These are phyloP conservation scores for Boletus holoroseus DNA, from an alignment of 1,284 basidiomycete species.

Conservation along the genomic window DNA sequence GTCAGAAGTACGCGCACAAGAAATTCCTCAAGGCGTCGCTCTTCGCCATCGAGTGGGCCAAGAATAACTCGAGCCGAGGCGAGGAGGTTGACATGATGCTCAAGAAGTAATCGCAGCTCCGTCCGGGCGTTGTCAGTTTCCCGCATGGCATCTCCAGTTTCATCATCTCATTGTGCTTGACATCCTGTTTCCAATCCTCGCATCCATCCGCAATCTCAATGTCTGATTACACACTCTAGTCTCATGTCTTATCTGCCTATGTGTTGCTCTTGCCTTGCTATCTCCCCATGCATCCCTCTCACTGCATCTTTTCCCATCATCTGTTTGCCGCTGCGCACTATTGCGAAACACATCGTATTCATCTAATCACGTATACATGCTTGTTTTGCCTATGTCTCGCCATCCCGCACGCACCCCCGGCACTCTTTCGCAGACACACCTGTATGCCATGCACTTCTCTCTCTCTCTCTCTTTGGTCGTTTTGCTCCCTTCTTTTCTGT, in stretches of 20 bases:
- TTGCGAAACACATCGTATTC: slow-evolving; percentile 36
- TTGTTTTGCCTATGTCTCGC: slow-evolving; percentile 31
- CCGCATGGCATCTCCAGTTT: slow-evolving; percentile 27
- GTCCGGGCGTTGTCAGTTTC: slow-evolving; percentile 21
- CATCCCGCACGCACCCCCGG: slow-evolving; percentile 18
- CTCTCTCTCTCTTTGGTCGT: slow-evolving; percentile 12
- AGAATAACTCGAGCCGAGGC: slow-evolving; percentile 35
- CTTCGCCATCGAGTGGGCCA: slow-evolving; percentile 69
- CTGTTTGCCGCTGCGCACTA: slow-evolving; percentile 30
- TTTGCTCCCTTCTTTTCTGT: slow-evolving; percentile 24
- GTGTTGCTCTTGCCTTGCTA: slow-evolving; percentile 34
- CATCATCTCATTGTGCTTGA: slow-evolving; percentile 35
- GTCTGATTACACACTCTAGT: slow-evolving; percentile 38
- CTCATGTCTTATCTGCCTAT: slow-evolving; percentile 35
- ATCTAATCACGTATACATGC: slow-evolving; percentile 35
- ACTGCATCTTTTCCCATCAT: slow-evolving; percentile 22
- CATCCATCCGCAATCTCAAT: slow-evolving; percentile 35
- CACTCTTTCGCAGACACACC: slow-evolving; percentile 21
- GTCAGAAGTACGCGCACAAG: slow-evolving; percentile 96
- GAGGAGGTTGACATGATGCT: slow-evolving; percentile 43
- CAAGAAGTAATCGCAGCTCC: slow-evolving; percentile 38
- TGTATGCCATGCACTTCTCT: slow-evolving; percentile 25
- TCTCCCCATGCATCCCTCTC: slow-evolving; percentile 30
- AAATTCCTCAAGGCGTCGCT: slow-evolving; percentile 88
- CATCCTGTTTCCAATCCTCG: slow-evolving; percentile 34